A percentile compares a stretch with the other conserved stretches of the same genome.
Evolutionary conservation across 345 rosid genomes (phyloP).

Genomic region (Garcia nutans): DNA sequence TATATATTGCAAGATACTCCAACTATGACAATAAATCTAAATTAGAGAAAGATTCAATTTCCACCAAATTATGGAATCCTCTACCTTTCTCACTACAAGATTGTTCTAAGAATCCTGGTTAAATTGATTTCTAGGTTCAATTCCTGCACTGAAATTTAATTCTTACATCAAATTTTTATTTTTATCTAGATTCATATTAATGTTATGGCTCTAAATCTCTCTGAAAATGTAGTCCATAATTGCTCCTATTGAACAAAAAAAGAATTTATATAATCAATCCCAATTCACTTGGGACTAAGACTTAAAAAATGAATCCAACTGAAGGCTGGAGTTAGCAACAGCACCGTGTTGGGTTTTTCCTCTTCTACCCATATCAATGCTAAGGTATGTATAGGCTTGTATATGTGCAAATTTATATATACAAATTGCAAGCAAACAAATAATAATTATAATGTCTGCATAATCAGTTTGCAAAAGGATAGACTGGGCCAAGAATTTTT

Average conservation of each 20-base stretch:
- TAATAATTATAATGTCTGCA: background rate
- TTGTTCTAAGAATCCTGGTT: no score
- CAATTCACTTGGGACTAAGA: no score
- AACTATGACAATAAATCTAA: background rate
- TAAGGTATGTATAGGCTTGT: background rate
- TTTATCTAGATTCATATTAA: background rate
- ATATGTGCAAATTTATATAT: background rate
- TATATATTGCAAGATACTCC: slow-evolving; percentile 5
- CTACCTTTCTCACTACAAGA: background rate
- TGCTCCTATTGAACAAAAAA: no score
- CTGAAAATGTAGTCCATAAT: no score
- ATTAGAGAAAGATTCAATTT: background rate
- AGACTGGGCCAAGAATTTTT: slow-evolving; percentile 23
- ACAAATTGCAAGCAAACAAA: background rate
- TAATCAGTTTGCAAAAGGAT: slow-evolving; percentile 19
- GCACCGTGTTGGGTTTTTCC: background rate
- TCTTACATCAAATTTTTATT: background rate
- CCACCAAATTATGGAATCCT: background rate
- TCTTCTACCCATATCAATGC: no score
- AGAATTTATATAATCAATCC: no score
- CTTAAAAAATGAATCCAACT: background rate
- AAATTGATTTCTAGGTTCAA: background rate
- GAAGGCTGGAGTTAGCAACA: background rate
- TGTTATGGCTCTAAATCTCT: no score
- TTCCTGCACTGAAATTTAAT: background rate